Evolutionary conservation across 2,329 filamentous ascomycete genomes (phyloP).

Genomic region (Tolypocladium guangdongense): DNA sequence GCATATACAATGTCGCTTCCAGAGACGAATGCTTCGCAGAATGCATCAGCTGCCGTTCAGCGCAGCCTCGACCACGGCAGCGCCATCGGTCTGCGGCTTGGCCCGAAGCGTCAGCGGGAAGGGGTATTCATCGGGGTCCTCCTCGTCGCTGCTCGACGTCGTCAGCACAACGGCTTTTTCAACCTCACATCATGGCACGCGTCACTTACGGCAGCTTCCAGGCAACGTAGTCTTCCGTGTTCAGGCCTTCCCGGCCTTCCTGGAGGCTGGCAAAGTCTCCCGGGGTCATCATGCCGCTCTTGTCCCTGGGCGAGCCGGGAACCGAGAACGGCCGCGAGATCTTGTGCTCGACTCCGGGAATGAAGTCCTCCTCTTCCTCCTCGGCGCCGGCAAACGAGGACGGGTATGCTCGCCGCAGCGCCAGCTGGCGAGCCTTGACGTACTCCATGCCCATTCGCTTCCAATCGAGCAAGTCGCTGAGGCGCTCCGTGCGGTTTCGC

Average conservation of each 20-base stretch:
- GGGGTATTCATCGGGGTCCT: conserved; percentile 68
- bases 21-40: neutral
- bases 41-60: conserved; percentile 9
- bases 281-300: conserved; percentile 96
- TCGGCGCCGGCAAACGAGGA: conserved; percentile 71
- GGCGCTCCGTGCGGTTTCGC: conserved; percentile 86
- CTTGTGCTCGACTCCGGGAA: conserved; percentile 88
- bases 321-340: conserved; percentile 90
- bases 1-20: neutral
- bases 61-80: conserved; percentile 6
- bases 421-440: conserved; percentile 90
- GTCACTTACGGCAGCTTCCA: conserved; percentile 92
- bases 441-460: conserved; percentile 99
- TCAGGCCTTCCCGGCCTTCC: conserved; percentile 85
- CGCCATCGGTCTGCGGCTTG: conserved; percentile 32
- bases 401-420: conserved; percentile 84
- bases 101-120: conserved; percentile 48
- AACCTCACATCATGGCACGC: neutral
- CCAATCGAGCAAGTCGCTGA: conserved; percentile 95
- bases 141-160: conserved; percentile 58
- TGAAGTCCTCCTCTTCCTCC: conserved; percentile 79
- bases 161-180: neutral
- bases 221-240: conserved; percentile 93
- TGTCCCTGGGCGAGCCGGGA: conserved; percentile 82
- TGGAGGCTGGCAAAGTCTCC: conserved; percentile 95